These are phyloP conservation scores for Colletotrichum gloeosporioides DNA, from an alignment of 2,329 filamentous ascomycete species.

Conservation along the genomic window DNA sequence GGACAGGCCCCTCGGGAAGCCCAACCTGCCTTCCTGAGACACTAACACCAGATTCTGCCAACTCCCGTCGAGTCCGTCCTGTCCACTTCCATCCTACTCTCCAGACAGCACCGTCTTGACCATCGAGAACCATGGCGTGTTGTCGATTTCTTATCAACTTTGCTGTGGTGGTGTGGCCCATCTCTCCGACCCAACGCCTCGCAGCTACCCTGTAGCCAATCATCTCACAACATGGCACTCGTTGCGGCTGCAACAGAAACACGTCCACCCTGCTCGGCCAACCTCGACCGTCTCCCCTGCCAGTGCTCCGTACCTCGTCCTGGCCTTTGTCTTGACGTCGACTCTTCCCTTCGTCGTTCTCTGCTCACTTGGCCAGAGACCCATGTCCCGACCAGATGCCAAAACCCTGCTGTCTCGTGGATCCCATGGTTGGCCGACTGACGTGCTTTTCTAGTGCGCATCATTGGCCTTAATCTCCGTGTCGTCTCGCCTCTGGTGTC, in stretches of 20 bases:
- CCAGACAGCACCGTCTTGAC: background rate
- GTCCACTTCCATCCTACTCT: background rate
- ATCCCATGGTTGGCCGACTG: background rate
- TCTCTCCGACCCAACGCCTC: conserved; percentile 26
- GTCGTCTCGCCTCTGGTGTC: background rate
- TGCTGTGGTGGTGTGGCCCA: conserved; percentile 14
- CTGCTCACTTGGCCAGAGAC: background rate
- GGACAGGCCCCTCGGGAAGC: background rate
- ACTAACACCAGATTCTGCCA: conserved; percentile 14
- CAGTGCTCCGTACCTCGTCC: conserved; percentile 13
- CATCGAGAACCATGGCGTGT: background rate
- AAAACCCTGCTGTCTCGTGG: background rate
- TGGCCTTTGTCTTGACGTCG: conserved; percentile 1
- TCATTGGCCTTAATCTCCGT: conserved; percentile 6
- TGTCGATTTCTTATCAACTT: conserved; percentile 1
- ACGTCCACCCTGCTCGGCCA: conserved; percentile 26
- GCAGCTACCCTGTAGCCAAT: conserved; percentile 32
- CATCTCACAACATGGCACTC: conserved; percentile 22
- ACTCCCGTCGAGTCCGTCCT: background rate
- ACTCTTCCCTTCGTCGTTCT: background rate
- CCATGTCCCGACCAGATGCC: background rate
- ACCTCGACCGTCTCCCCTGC: conserved; percentile 4
- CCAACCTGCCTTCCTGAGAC: background rate
- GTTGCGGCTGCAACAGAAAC: conserved; percentile 36
- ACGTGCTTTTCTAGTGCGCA: background rate